Base-by-base conservation (phyloP, 495 filamentous ascomycete genomes). In the Aspergillus avenaceus region DNA sequence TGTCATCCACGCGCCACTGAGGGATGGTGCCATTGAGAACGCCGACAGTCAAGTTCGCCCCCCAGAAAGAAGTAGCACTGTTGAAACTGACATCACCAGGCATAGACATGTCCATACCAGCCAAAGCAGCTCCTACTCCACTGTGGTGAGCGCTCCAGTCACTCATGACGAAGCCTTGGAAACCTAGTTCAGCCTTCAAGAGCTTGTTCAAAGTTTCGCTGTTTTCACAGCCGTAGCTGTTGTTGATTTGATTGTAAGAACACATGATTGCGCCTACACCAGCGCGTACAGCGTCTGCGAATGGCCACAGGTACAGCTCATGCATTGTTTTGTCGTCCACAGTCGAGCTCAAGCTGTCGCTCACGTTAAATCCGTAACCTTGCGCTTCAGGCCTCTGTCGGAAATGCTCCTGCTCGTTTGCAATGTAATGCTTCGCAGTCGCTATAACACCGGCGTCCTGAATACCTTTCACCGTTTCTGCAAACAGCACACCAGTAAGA, bases 71-170 rank as follows among this genome's bases (percentile, higher is more conserved):
- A 40, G 71, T 68, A 19, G 84, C 87, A 21, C 77, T 82, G 59
- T 86, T 77, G 64, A 96, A 92, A 27, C 62, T 49, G 6, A 84
- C 80, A 59, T 98, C 93, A 52, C 93, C 92, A 31, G 93, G 91
- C 91, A 97, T 97, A 8, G 84, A 81, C 91, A 96, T 95, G 62
- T 98, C 92, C 40, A 97, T 68, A 46, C 93, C 93, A 41, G 93
- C 93, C 22, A 90, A 71, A 25, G 89, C 87, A 49, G 76, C 76
- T 25, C 81, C 77, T 14, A 86, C 90, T 62, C 93, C 93, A 14
- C 85, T 81, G 65, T 95, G 87, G 59, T 96, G 91, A 5, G 88
- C 91, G 62, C 79, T 73, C 90, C 90, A 96, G 61, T 95, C 91
- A 53, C 82, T 90, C 86, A 92, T 88, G 54, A 92, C 76, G 61